A percentile compares a stretch with the other conserved stretches of the same genome.
phyloP scores from a whole-genome alignment of 176 grass and related monocot genomes.

The Oryza meyeriana region DNA sequence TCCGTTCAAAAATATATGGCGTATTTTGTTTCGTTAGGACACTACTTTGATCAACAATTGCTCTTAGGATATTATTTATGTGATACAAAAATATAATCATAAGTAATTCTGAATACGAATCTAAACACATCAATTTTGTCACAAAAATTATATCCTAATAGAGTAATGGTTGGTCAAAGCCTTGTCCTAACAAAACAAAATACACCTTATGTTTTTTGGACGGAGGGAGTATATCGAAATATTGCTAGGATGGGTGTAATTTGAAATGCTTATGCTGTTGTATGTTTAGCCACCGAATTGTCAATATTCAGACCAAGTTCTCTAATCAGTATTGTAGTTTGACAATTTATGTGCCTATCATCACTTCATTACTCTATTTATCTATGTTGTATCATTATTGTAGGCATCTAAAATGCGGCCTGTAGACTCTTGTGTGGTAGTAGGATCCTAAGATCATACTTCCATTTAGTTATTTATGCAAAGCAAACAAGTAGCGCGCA shows the following conservation, averaged over 20 bases:
- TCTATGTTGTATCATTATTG: neutral
- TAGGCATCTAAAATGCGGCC: neutral
- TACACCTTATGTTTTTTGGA: too few relatives aligned
- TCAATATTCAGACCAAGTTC: neutral
- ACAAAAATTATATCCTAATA: too few relatives aligned
- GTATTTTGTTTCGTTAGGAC: too few relatives aligned
- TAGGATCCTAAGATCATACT: neutral
- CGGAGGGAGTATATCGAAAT: too few relatives aligned
- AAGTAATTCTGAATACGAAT: too few relatives aligned
- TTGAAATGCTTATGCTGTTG: slow-evolving; percentile 2
- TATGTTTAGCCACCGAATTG: neutral
- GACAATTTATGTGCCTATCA: neutral
- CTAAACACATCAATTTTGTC: too few relatives aligned
- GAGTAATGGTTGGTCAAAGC: too few relatives aligned
- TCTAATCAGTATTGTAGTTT: neutral
- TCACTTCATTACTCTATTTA: neutral
- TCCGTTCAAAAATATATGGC: too few relatives aligned
- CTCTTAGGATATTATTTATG: too few relatives aligned
- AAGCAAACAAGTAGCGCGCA: neutral
- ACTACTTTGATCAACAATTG: too few relatives aligned
- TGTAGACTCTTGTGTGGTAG: neutral
- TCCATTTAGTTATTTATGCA: neutral
- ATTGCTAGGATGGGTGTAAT: neutral
- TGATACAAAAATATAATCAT: too few relatives aligned
- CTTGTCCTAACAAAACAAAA: too few relatives aligned